A percentile compares a stretch with the other conserved stretches of the same genome.
Conservation (phyloP, 1,139 yeast species). For the Yamadazyma epiphylla region DNA sequence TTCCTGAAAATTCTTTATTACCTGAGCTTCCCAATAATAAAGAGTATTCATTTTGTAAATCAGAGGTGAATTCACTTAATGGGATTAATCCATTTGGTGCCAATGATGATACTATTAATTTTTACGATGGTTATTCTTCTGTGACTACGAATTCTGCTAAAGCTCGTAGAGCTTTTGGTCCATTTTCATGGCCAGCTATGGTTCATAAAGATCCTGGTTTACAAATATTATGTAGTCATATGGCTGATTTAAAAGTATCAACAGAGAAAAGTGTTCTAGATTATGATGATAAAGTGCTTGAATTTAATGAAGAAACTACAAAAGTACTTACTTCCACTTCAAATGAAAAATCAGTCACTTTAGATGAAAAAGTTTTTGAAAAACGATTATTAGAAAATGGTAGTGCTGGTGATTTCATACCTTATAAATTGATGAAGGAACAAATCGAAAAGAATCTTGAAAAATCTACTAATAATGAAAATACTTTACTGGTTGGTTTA, state of each 20-base stretch:
- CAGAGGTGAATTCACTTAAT: constrained; percentile 3
- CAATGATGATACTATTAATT: constrained; percentile 29
- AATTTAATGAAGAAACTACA: constrained; percentile 18
- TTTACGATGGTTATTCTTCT: constrained; percentile 40
- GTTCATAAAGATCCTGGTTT: constrained; percentile 48
- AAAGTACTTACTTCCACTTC: constrained; percentile 16
- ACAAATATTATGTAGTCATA: constrained; percentile 28
- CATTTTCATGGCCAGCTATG: constrained; percentile 45
- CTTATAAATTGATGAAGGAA: constrained; percentile 25
- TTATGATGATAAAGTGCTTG: constrained; percentile 10
- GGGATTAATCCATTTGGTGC: constrained; percentile 21
- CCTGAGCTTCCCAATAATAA: no score
- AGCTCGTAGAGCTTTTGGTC: constrained; percentile 43
- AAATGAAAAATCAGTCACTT: constrained; percentile 9
- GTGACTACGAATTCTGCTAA: constrained; percentile 27
- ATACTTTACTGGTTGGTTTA: constrained; percentile 24
- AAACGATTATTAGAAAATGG: constrained; percentile 31
- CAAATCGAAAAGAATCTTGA: constrained; percentile 14
- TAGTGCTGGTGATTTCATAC: constrained; percentile 34
- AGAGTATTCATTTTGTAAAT: not conserved
- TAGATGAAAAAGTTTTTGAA: constrained; percentile 25
- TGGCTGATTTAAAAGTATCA: constrained; percentile 15
- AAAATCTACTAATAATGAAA: constrained; percentile 11
- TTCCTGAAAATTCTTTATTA: no score
- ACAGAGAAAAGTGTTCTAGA: constrained; percentile 17